Conservation (phyloP, 2,329 filamentous ascomycete genomes). For the Taxawa tesnikishii region DNA sequence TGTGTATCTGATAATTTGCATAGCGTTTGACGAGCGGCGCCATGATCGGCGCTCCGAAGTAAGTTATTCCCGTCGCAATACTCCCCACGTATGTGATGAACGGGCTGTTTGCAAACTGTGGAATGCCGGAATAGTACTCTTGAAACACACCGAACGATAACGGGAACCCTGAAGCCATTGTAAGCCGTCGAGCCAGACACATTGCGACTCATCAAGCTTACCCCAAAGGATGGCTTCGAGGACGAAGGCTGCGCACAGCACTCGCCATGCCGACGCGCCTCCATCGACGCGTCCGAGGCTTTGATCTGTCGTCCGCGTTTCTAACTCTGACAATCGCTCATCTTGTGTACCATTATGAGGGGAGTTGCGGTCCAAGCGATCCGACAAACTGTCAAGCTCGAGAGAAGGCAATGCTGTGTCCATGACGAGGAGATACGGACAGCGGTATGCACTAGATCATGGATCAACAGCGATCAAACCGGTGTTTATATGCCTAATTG, state of each 20-base stretch:
- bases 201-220: background rate
- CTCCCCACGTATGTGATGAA: conserved; percentile 54
- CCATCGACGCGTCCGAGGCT: conserved; percentile 12
- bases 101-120: conserved; percentile 41
- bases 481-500: no score
- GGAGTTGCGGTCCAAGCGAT: no score
- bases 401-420: no score
- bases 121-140: conserved; percentile 51
- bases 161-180: conserved; percentile 44
- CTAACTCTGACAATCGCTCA: no score
- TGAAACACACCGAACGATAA: conserved; percentile 61
- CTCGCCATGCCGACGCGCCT: conserved; percentile 12
- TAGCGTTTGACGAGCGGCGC: conserved; percentile 30
- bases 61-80: conserved; percentile 44
- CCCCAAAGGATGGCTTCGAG: conserved; percentile 45
- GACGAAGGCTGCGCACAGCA: conserved; percentile 24
- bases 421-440: no score
- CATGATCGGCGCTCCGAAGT: conserved; percentile 39
- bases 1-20: conserved; percentile 26
- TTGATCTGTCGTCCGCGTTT: no score
- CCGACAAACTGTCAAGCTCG: no score
- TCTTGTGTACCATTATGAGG: no score
- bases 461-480: no score
- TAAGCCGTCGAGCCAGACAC: no score
- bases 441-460: no score